Evolutionary conservation across 2,329 filamentous ascomycete species (phyloP).

Genomic region (Pseudogymnoascus sp.): DNA sequence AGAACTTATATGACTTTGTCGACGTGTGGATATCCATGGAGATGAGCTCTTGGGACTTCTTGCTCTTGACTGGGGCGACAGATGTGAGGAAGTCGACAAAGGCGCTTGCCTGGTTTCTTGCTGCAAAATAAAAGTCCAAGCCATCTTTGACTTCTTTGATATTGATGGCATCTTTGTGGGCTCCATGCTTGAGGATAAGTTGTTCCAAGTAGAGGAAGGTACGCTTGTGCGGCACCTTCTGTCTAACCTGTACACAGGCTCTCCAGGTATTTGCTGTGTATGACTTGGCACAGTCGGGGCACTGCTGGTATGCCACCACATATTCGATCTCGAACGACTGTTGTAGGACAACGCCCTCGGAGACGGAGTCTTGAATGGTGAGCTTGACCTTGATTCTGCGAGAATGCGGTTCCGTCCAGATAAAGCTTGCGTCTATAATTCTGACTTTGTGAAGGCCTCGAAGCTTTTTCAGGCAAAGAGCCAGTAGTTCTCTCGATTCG

Average conservation of each 20-base stretch:
- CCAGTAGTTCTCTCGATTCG: slow-evolving; percentile 87
- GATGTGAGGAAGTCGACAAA: slow-evolving; percentile 86
- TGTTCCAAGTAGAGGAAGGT: slow-evolving; percentile 80
- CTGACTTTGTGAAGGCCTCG: slow-evolving; percentile 79
- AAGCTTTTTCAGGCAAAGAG: slow-evolving; percentile 82
- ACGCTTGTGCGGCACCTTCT: slow-evolving; percentile 94
- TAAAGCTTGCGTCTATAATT: slow-evolving; percentile 91
- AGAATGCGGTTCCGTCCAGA: slow-evolving; percentile 98
- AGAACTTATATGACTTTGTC: slow-evolving; percentile 89
- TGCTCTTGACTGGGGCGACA: slow-evolving; percentile 66
- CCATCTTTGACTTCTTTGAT: slow-evolving; percentile 96
- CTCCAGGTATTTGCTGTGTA: slow-evolving; percentile 96
- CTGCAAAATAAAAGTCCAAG: slow-evolving; percentile 89
- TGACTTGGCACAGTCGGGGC: slow-evolving; percentile 87
- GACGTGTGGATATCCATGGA: slow-evolving; percentile 88
- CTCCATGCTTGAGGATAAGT: slow-evolving; percentile 87
- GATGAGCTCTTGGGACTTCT: slow-evolving; percentile 87
- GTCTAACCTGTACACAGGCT: slow-evolving; percentile 85
- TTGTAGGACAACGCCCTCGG: slow-evolving; percentile 63
- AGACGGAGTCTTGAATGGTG: slow-evolving; percentile 69
- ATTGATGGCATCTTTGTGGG: slow-evolving; percentile 89
- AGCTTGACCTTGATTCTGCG: slow-evolving; percentile 88
- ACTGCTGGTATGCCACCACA: slow-evolving; percentile 84
- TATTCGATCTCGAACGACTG: slow-evolving; percentile 95
- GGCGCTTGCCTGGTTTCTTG: slow-evolving; percentile 82